Base-by-base conservation (phyloP, 2,329 filamentous ascomycete genomes). In the Juglanconis juglandina region DNA sequence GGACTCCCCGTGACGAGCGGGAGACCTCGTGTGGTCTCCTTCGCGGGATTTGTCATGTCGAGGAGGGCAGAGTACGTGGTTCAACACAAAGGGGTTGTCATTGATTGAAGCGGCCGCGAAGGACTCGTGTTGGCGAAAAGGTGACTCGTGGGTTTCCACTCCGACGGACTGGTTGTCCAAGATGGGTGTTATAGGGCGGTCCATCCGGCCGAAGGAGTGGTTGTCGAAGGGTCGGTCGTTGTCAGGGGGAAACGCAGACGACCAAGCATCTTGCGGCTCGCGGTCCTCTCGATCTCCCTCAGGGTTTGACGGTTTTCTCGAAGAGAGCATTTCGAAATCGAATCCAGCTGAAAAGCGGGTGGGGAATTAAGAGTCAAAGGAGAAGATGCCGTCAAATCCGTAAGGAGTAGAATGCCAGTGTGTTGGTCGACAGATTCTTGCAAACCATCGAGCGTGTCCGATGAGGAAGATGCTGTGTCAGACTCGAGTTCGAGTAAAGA, bases 1-100 rank as follows among this genome's bases (percentile, higher is more conserved):
- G 35, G 70, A 66, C 55, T 68, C 64, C 63, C 69, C 64, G 61
- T 69, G 61, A 49, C 72, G 68, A 24, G 69, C 68, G 5, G 68
- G 48, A 8, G 75, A 75, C 8, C 14, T 30, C 8, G 33, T 10
- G 13, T 14, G 24, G 10, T 6, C 11, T 11, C 17, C 11, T 8
- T 7, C 17, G 47, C 10, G 13, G 6, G 17, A 50, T 5, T 5
- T 4, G 13, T 14, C 6, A 14, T 14, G 30, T 14, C 30, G 30
- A 11, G 47, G 30, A 14, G 47, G 47, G 32, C 32, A 8, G 13
- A 50, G 4, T n/a, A 10, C 10, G 9, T 34, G 8, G 33, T 50
- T 14, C 47, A 35, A n/a, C 10, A 33, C 47, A 14, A 50, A 35
- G 30, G 30, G 24, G 4, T 50, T 30, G 47, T 50, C 32, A 32